These are phyloP conservation scores for Diphasiastrum complanatum DNA, from an alignment of 83 land plant genomes.

Conservation along the genomic window DNA sequence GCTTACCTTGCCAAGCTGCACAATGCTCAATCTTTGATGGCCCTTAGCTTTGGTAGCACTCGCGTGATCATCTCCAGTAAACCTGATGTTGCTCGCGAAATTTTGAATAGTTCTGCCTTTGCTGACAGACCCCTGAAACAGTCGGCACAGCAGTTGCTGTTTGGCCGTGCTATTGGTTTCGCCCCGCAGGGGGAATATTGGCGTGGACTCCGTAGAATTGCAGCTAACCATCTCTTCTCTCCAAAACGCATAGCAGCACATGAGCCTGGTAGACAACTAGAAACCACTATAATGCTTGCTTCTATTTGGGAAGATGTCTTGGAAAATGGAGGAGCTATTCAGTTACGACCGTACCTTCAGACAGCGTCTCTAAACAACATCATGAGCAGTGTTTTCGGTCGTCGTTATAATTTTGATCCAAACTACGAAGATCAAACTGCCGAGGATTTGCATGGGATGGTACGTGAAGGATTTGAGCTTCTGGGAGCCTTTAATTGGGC, in stretches of 20 bases:
- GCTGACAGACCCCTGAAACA: conserved; percentile 54
- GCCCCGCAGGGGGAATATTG: conserved; percentile 64
- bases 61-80: conserved; percentile 41
- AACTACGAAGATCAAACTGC: neutral
- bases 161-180: conserved; percentile 69
- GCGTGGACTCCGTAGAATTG: conserved; percentile 49
- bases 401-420: conserved; percentile 11
- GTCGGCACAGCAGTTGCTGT: conserved; percentile 57
- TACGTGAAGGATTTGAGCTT: conserved; percentile 6
- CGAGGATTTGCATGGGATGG: neutral
- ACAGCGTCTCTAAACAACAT: conserved; percentile 49
- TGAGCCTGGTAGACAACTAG: conserved; percentile 14
- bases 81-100: conserved; percentile 50
- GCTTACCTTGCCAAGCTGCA: conserved; percentile 16
- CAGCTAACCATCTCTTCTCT: conserved; percentile 46
- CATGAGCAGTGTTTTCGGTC: conserved; percentile 55
- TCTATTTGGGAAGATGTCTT: conserved; percentile 14
- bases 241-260: conserved; percentile 35
- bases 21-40: conserved; percentile 39
- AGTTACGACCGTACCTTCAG: conserved; percentile 36
- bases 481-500: too few species aligned
- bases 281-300: conserved; percentile 19
- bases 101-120: conserved; percentile 48
- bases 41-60: conserved; percentile 49
- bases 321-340: conserved; percentile 26